phyloP scores from a whole-genome alignment of 2,329 filamentous ascomycete species.

The Fusarium drepaniforme region DNA sequence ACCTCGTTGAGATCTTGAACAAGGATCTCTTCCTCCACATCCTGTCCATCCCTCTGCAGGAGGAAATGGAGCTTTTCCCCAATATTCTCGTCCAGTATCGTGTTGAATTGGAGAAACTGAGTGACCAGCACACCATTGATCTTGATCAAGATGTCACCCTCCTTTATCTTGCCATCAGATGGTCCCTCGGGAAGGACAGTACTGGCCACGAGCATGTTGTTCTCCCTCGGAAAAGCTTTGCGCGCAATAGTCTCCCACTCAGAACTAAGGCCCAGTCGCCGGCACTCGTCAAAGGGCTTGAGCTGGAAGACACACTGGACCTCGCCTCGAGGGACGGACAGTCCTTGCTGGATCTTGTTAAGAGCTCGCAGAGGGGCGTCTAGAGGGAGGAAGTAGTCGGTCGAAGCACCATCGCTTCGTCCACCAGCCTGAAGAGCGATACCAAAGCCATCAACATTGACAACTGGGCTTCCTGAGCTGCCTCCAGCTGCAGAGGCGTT shows the following conservation, averaged over 20 bases:
- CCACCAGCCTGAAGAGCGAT: conserved; percentile 84
- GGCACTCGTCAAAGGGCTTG: conserved; percentile 97
- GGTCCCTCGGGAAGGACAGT: conserved; percentile 93
- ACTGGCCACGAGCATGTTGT: conserved; percentile 95
- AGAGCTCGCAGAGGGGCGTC: conserved; percentile 90
- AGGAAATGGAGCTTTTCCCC: conserved; percentile 80
- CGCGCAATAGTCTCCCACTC: conserved; percentile 89
- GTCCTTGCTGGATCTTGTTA: conserved; percentile 83
- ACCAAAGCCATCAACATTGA: conserved; percentile 95
- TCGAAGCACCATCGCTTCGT: conserved; percentile 92
- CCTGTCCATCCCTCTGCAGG: conserved; percentile 88
- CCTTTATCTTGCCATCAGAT: conserved; percentile 80
- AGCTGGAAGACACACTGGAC: conserved; percentile 98
- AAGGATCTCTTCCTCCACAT: conserved; percentile 84
- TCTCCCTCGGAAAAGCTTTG: conserved; percentile 87
- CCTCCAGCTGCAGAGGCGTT: conserved; percentile 96
- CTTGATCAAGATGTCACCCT: conserved; percentile 94
- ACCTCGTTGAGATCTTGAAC: conserved; percentile 93
- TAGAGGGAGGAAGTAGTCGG: conserved; percentile 95
- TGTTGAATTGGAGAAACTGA: conserved; percentile 91
- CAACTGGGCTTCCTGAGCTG: conserved; percentile 95
- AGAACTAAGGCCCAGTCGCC: conserved; percentile 84
- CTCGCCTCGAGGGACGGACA: conserved; percentile 84
- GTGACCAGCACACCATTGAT: conserved; percentile 94
- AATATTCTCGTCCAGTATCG: conserved; percentile 88